These are phyloP conservation scores for Voacanga thouarsii DNA, from an alignment of 257 asterid genomes.

Conservation along the genomic window DNA sequence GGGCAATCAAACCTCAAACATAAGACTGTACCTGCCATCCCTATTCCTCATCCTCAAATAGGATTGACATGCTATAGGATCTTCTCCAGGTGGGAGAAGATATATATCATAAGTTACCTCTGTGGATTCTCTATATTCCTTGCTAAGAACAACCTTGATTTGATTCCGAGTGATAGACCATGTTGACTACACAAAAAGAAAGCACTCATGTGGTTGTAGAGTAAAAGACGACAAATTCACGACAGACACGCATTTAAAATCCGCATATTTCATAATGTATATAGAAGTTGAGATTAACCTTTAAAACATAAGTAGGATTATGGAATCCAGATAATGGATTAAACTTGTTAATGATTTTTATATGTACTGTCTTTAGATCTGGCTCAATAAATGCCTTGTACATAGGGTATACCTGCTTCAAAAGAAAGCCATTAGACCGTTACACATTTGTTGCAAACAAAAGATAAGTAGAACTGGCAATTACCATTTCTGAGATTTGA, in stretches of 20 bases:
- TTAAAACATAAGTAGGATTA: constrained; percentile 82
- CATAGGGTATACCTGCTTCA: constrained; percentile 91
- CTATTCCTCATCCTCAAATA: constrained; percentile 98
- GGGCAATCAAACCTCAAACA: constrained; percentile 81
- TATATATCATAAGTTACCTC: constrained; percentile 98
- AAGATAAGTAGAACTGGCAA: constrained; percentile 8
- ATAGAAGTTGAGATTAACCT: constrained; percentile 46
- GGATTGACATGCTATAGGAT: constrained; percentile 98
- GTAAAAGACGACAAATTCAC: constrained; percentile 18
- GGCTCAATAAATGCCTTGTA: constrained; percentile 99
- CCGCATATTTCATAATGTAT: constrained; percentile 10
- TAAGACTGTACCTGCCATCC: constrained; percentile 96
- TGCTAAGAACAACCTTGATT: constrained; percentile 67
- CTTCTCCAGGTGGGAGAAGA: constrained; percentile 99
- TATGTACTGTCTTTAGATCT: constrained; percentile 90
- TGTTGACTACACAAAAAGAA: constrained; percentile 52
- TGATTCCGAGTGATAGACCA: constrained; percentile 61
- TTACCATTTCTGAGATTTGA: constrained; percentile 93
- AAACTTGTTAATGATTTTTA: constrained; percentile 84
- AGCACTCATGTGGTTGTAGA: not conserved
- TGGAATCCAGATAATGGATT: constrained; percentile 99
- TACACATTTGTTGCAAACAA: not conserved
- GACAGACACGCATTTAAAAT: constrained; percentile 3
- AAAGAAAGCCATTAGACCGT: constrained; percentile 21
- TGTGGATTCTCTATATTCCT: constrained; percentile 54